Evolutionary conservation across 2,329 filamentous ascomycete species (phyloP).

Genomic region (Calonectria ilicicola): DNA sequence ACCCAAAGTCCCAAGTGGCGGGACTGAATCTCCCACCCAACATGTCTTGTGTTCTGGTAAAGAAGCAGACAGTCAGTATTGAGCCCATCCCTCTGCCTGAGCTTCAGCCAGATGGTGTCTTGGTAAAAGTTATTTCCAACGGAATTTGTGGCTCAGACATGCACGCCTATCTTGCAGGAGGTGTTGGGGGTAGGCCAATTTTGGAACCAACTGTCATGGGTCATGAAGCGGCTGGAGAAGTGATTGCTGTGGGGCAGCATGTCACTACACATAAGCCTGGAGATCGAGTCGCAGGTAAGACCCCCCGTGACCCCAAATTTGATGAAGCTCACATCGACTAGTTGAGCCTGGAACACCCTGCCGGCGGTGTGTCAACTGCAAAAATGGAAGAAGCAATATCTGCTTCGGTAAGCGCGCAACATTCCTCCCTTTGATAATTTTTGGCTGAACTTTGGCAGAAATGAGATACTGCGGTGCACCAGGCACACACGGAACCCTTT

Average conservation of each 20-base stretch:
- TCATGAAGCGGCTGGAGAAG: background rate
- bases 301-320: background rate
- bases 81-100: background rate
- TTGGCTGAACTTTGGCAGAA: background rate
- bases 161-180: background rate
- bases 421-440: background rate
- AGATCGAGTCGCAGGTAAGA: background rate
- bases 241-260: background rate
- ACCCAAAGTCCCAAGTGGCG: background rate
- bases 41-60: background rate
- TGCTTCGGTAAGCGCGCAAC: background rate
- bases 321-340: background rate
- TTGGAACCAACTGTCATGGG: background rate
- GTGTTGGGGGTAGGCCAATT: background rate
- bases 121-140: background rate
- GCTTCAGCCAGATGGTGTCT: background rate
- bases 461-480: background rate
- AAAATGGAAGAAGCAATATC: background rate
- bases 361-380: background rate
- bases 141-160: background rate
- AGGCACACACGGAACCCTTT: background rate
- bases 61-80: background rate
- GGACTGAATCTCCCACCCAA: background rate
- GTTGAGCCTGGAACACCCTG: background rate
- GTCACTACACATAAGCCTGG: slow-evolving; percentile 40